A percentile compares a stretch with the other conserved stretches of the same genome.
Evolutionary conservation across 352 stramenopile species (phyloP).

Genomic region (Blastocystis sp.): DNA sequence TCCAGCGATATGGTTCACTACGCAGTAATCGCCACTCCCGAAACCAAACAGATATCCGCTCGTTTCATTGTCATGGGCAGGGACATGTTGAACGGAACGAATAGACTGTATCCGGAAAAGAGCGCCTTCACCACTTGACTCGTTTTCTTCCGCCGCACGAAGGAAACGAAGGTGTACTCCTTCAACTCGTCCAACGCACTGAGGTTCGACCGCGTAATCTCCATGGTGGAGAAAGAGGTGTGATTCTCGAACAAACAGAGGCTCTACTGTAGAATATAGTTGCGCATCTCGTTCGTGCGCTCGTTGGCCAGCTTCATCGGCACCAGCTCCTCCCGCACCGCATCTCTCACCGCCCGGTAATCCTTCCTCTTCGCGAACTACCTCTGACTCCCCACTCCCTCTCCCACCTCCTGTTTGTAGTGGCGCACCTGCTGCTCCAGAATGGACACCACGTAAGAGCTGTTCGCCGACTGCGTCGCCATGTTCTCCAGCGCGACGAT

Average conservation of each 20-base stretch:
- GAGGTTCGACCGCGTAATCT: not conserved
- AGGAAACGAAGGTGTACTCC: slow-evolving; percentile 12
- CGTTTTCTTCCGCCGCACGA: slow-evolving; percentile 18
- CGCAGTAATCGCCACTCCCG: not conserved
- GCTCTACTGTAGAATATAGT: not conserved
- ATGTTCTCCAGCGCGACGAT: slow-evolving; percentile 17
- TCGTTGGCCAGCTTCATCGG: not conserved
- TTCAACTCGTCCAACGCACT: slow-evolving; percentile 13
- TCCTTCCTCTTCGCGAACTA: slow-evolving; percentile 48
- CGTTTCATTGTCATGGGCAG: slow-evolving; percentile 41
- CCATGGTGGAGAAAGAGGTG: not conserved
- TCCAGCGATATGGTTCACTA: slow-evolving; percentile 57
- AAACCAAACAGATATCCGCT: slow-evolving; percentile 37
- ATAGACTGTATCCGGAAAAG: slow-evolving; percentile 34
- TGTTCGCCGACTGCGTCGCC: not conserved
- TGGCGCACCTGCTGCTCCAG: slow-evolving; percentile 48
- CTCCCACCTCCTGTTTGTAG: slow-evolving; percentile 32
- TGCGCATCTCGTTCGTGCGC: not conserved
- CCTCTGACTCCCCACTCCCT: not conserved
- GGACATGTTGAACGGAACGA: slow-evolving; percentile 41
- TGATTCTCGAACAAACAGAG: not conserved
- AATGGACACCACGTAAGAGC: slow-evolving; percentile 23
- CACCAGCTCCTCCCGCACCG: not conserved
- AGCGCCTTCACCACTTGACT: slow-evolving; percentile 17
- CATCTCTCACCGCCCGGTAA: not conserved